phyloP scores from a whole-genome alignment of 352 stramenopile species.

The Phytophthora parvispora region DNA sequence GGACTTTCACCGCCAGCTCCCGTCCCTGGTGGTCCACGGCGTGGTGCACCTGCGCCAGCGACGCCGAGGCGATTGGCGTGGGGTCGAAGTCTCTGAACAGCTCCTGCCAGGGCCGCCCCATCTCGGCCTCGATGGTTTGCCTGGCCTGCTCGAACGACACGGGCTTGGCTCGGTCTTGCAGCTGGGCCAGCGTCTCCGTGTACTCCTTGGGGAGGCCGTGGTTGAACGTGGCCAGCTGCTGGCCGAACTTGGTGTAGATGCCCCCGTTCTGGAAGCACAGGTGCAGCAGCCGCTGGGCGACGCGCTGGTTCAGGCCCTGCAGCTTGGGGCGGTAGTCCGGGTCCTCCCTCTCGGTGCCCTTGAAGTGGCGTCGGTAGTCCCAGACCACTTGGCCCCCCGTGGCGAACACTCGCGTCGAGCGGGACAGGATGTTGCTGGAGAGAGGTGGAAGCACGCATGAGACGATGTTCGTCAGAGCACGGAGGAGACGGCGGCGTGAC shows the following conservation, averaged over 20 bases:
- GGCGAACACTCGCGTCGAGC: constrained; percentile 66
- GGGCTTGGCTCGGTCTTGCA: constrained; percentile 95
- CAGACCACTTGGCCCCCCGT: constrained; percentile 54
- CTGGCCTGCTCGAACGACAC: constrained; percentile 61
- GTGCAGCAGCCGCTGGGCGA: constrained; percentile 89
- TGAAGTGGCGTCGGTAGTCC: constrained; percentile 69
- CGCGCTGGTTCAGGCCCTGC: constrained; percentile 76
- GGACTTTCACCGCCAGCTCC: constrained; percentile 97
- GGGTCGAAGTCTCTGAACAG: constrained; percentile 93
- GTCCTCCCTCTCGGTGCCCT: constrained; percentile 45
- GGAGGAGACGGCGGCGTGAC: neutral
- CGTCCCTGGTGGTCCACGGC: constrained; percentile 89
- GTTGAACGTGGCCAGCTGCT: constrained; percentile 98
- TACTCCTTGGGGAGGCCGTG: constrained; percentile 96
- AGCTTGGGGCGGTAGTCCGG: constrained; percentile 74
- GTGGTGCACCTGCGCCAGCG: constrained; percentile 97
- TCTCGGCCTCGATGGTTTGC: constrained; percentile 67
- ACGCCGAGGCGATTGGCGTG: constrained; percentile 96
- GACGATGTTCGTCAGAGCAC: neutral
- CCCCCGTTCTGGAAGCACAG: constrained; percentile 96
- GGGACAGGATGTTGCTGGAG: constrained; percentile 66
- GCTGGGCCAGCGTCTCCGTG: constrained; percentile 89
- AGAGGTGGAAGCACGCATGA: neutral
- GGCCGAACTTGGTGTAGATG: constrained; percentile 98
- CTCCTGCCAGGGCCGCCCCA: constrained; percentile 79